Evolutionary conservation across 768 basidiomycete species (phyloP), one percentile per base, ranked within the genome.

Genomic region (Boletus insuetus): DNA sequence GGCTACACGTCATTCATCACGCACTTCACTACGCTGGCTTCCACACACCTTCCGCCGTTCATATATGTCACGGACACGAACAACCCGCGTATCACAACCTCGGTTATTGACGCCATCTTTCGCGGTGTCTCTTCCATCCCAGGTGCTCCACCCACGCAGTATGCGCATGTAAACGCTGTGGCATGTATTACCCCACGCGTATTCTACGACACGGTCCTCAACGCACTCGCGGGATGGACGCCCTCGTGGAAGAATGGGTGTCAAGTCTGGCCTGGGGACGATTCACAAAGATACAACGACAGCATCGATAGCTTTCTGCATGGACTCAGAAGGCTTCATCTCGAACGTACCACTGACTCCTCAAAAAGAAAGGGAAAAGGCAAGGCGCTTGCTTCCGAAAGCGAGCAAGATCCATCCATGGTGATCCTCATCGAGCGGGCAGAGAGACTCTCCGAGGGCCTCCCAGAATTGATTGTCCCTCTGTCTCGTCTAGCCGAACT

Each of bases 221-320:
- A 91, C 62, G 64, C 76, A 6, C 74, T 91, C 4, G 79, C 82
- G 4, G 67, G 68, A 11, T 85, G 83, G 81, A 72, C 67, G 14
- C 76, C 82, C 10, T 65, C 69, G 6, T 89, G 87, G 88, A 76
- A 78, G 22, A 71, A 79, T 7, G 87, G 85, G 14, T 85, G 84
- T 56, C 69, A 67, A 24, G 83, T 84, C 52, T 89, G 87, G 87
- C 64, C 66, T 10, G 61, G 73, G 9, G 65, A 71, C 6, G 74
- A 72, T 6, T 68, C 67, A 9, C 65, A 76, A 48, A 63, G 80
- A 54, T 87, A 79, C 73, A 89, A 85, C 62, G 84, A 86, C 34
- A 84, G 74, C 53, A 64, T 90, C 22, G 89, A 90, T 53, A 74
- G 76, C 13, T 91, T 91, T 59, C 55, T 89, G n/a, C 85, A 87